These are phyloP conservation scores for Protomyces inouyei DNA, from an alignment of 1,139 yeast species.

Conservation along the genomic window DNA sequence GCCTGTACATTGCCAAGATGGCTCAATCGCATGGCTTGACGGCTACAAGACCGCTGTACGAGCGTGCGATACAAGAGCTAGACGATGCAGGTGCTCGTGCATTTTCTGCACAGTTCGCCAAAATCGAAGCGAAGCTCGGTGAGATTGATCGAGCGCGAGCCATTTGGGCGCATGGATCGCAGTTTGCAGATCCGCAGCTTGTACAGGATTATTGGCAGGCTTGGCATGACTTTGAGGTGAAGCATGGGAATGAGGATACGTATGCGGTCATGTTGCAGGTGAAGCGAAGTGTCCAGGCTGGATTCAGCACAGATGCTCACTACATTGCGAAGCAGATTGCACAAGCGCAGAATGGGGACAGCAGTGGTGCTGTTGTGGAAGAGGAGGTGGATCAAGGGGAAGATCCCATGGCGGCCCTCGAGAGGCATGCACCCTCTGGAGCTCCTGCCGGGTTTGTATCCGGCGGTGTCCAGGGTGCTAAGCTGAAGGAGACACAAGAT, in stretches of 20 bases:
- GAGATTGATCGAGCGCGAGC: conserved; percentile 60
- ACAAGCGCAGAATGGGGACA: conserved; percentile 5
- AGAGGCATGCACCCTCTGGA: background rate
- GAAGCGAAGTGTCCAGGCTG: conserved; percentile 52
- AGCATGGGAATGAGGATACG: conserved; percentile 62
- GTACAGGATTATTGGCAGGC: conserved; percentile 49
- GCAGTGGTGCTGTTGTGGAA: background rate
- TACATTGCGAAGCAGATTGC: conserved; percentile 34
- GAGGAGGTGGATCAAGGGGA: background rate
- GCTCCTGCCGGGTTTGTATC: conserved; percentile 24
- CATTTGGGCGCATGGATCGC: conserved; percentile 48
- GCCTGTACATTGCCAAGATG: conserved; percentile 39
- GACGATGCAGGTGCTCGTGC: conserved; percentile 40
- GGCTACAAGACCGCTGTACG: conserved; percentile 44
- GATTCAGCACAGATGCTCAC: conserved; percentile 42
- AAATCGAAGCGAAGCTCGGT: conserved; percentile 46
- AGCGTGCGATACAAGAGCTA: conserved; percentile 45
- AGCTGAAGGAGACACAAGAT: background rate
- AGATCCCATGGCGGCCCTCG: conserved; percentile 20
- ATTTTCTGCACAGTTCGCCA: conserved; percentile 44
- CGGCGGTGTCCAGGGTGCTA: conserved; percentile 19
- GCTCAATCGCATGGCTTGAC: conserved; percentile 41
- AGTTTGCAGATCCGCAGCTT: conserved; percentile 45
- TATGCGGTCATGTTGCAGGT: conserved; percentile 69
- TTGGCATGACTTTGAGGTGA: conserved; percentile 73